Base-by-base conservation (phyloP, 352 stramenopile species). In the Phytophthora ohioensis region DNA sequence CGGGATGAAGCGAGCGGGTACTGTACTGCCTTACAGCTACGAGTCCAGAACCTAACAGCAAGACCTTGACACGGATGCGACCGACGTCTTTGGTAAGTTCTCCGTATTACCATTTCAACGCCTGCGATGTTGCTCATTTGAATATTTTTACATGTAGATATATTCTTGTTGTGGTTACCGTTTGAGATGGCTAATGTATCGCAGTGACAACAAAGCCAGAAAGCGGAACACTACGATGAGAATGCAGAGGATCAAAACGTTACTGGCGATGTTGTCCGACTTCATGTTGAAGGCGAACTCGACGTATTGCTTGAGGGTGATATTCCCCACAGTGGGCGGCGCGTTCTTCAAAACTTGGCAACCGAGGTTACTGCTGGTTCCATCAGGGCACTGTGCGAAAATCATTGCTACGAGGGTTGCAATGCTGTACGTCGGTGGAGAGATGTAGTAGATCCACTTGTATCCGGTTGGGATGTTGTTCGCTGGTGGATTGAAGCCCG, bases 381-480 rank as follows among this genome's bases (percentile, higher is more conserved):
- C 47, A 10, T 72, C 61, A 15, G 74, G 76, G 31, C 75, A 86
- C 21, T 84, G 67, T 8, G 70, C 70, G 21, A 85, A 88, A 2
- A 85, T 55, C 11, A 84, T 55, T 4, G 79, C 68, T 8, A 73
- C 57, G 1, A 91, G 46, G 6, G 70, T 55, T 17, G 82, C 71
- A 51, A 89, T 79, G 52, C 56, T 75, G 65, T 88, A 89, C 13
- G 69, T 80, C 1, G 73, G 80, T 6, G 81, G 81, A 2, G 78
- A 80, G 47, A 84, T 83, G 61, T 81, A 85, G 75, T 87, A 75
- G 54, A 90, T 76, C 82, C 80, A 90, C 60, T 80, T 82, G 69
- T 89, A 90, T 1, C 60, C 76, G 5, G 52, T 62, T 4, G 82
- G 79, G 46, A 88, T 87, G 27, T 73, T 66, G 49, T 62, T 73